A percentile compares a stretch with the other conserved stretches of the same genome.
phyloP scores from a whole-genome alignment of 2,329 filamentous ascomycete genomes.

The Penicillium sp. region DNA sequence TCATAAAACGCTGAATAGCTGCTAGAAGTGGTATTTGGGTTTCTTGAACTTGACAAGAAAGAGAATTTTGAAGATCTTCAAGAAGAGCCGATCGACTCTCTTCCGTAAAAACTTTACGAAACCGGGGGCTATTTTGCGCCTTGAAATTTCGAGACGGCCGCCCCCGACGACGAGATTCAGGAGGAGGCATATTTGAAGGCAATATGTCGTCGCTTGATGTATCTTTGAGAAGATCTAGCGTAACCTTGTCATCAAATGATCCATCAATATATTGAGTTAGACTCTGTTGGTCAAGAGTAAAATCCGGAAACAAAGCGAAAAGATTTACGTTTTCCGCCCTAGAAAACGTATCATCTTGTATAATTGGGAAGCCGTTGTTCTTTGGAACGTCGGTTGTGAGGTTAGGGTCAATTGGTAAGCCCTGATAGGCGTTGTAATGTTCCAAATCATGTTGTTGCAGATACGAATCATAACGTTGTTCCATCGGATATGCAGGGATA shows the following conservation, averaged over 20 bases:
- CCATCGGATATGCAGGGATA: slow-evolving; percentile 6
- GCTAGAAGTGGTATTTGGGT: slow-evolving; percentile 10
- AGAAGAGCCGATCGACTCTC: slow-evolving; percentile 16
- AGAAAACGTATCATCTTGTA: not conserved
- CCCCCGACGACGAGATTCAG: slow-evolving; percentile 6
- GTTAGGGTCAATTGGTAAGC: slow-evolving; percentile 15
- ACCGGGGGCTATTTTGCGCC: not conserved
- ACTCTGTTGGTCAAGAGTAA: slow-evolving; percentile 2
- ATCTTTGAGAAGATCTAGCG: not conserved
- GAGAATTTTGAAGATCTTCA: slow-evolving; percentile 10
- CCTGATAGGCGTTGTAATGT: slow-evolving; percentile 11
- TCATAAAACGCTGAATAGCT: slow-evolving; percentile 25
- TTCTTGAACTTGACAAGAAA: not conserved
- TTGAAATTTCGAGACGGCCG: slow-evolving; percentile 6
- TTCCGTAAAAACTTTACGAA: slow-evolving; percentile 15
- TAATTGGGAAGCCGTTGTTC: not conserved
- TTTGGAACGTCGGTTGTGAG: slow-evolving; percentile 7
- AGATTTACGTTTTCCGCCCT: slow-evolving; percentile 13
- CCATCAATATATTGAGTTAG: slow-evolving; percentile 7
- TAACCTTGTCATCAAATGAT: slow-evolving; percentile 1
- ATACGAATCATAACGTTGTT: slow-evolving; percentile 11
- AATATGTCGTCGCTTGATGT: not conserved
- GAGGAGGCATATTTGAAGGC: not conserved
- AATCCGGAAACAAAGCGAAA: slow-evolving; percentile 12
- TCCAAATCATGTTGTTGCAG: slow-evolving; percentile 7